These are phyloP conservation scores for Mortierella sp. DNA, from an alignment of 371 early-diverging fungal species.

Conservation along the genomic window DNA sequence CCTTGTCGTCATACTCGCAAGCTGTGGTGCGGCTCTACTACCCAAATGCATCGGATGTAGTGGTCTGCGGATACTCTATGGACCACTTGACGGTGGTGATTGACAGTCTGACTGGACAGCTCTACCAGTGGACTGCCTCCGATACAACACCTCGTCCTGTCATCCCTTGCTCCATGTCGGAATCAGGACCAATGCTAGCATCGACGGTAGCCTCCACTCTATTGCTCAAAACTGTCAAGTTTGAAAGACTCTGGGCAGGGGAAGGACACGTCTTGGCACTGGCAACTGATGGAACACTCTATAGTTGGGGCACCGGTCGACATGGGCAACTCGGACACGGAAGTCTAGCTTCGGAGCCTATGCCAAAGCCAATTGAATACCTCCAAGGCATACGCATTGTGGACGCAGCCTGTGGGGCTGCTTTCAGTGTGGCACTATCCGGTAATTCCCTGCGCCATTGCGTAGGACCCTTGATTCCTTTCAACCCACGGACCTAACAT, in stretches of 20 bases:
- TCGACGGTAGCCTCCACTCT: too few relatives aligned
- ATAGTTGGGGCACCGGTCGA: slow-evolving; percentile 51
- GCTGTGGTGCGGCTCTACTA: neutral
- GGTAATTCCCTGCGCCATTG: slow-evolving; percentile 8
- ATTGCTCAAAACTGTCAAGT: neutral
- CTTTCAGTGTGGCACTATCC: slow-evolving; percentile 41
- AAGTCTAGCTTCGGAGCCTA: slow-evolving; percentile 3
- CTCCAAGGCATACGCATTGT: slow-evolving; percentile 36
- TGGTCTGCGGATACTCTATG: slow-evolving; percentile 24
- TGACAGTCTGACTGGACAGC: slow-evolving; percentile 1
- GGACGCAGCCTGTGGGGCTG: slow-evolving; percentile 41
- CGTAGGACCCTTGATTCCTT: neutral
- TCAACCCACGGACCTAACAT: too few relatives aligned
- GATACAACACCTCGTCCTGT: slow-evolving; percentile 11
- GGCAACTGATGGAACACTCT: slow-evolving; percentile 20
- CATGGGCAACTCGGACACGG: slow-evolving; percentile 54
- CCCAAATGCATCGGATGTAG: slow-evolving; percentile 22
- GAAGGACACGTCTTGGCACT: slow-evolving; percentile 45
- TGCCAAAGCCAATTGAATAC: slow-evolving; percentile 37
- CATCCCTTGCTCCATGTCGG: too few relatives aligned
- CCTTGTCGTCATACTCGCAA: neutral
- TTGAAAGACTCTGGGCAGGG: slow-evolving; percentile 39
- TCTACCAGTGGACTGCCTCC: slow-evolving; percentile 24
- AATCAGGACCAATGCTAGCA: neutral
- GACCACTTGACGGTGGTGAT: slow-evolving; percentile 28